Evolutionary conservation across 1,139 yeast species (phyloP), one percentile per base, ranked within the genome.

Genomic region (Debaryomyces robertsiae): DNA sequence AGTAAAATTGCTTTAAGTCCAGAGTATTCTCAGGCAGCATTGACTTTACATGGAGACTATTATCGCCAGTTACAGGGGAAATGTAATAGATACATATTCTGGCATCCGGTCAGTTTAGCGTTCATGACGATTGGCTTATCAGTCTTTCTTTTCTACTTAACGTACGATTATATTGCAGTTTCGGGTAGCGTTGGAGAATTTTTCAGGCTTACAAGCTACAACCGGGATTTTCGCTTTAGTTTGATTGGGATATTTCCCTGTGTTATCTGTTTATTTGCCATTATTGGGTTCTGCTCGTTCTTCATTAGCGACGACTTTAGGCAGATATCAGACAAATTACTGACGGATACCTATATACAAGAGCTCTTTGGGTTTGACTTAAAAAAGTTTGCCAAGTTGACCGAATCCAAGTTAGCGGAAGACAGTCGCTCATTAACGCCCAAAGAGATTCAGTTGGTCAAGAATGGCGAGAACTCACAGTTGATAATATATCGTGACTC

Each of bases 11-110:
- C 60, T 3, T 65, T 85, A 43, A 66, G 64, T 3, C 90, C 91
- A 1, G 79, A 75, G 27, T 67, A 71, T 35, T 68, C 83, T 2
- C 77, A 79, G 40, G 86, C 85, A 6, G 77, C 84, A 1, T 58
- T 82, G 41, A 79, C 77, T 41, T 63, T 84, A 42, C 80, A 82
- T 27, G 79, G 85, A 39, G 93, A 84, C 58, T 78, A 75, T 54
- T 70, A 78, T 44, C 69, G 82, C 43, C 83, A 77, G 56, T 65
- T 74, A 36, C 86, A 81, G 55, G 66, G 82, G 2, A 48, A 62
- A 27, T 71, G 81, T 39, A 81, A 78, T 52, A 65, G 61, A 42
- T 53, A 58, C 39, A 56, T 84, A 14, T 65, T 84, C 37, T 67
- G 73, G 67, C 79, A 81, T 46, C 77, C 76, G 5, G 36, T 64